These are phyloP conservation scores for Metroxylon sagu DNA, from an alignment of 176 grass and related monocot genomes.

Conservation along the genomic window DNA sequence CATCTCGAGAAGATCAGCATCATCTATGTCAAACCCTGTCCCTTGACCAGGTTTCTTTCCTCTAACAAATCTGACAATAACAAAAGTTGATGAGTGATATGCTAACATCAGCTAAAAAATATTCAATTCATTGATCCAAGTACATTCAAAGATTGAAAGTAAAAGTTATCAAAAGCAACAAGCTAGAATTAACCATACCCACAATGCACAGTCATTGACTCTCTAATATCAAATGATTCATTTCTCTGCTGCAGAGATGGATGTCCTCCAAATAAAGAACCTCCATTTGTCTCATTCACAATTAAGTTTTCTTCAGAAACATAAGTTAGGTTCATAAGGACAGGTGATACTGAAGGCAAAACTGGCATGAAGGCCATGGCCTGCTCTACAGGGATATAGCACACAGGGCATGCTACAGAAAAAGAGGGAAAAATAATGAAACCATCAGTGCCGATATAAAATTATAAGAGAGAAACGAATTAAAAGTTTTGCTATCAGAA, in stretches of 20 bases:
- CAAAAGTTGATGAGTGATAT: not conserved
- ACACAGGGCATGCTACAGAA: constrained; percentile 87
- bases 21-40: constrained; percentile 22
- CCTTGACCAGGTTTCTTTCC: constrained; percentile 25
- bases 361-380: constrained; percentile 53
- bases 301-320: constrained; percentile 52
- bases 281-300: constrained; percentile 41
- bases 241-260: constrained; percentile 18
- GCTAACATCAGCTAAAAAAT: not conserved
- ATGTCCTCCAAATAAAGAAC: constrained; percentile 28
- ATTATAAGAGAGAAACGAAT: not conserved
- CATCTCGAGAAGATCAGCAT: constrained; percentile 15
- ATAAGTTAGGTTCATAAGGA: constrained; percentile 72
- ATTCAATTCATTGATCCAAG: not conserved
- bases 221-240: constrained; percentile 18
- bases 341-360: constrained; percentile 47
- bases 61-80: constrained; percentile 18
- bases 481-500: not conserved
- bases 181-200: constrained; percentile 15
- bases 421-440: constrained; percentile 32
- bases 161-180: not conserved
- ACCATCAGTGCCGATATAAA: constrained; percentile 13
- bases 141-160: not conserved
- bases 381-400: constrained; percentile 79
- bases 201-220: constrained; percentile 22